Percentiles rank a stretch among this genome's conserved stretches.
These are phyloP conservation scores for Fomitopsis pinicola DNA, from an alignment of 1,284 basidiomycete species.

Conservation along the genomic window DNA sequence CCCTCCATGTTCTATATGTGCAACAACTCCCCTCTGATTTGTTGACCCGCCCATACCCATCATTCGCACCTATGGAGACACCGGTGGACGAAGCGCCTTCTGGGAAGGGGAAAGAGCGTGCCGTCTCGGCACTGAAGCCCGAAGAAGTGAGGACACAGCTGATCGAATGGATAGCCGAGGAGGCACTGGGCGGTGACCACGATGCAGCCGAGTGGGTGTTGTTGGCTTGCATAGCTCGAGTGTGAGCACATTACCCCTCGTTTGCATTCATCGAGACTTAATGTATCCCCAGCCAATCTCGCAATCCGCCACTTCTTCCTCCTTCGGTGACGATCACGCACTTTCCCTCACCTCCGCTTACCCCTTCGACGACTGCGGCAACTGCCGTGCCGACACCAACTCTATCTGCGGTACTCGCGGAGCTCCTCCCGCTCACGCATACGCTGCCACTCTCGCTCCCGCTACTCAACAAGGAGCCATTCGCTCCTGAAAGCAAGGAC, in stretches of 20 bases:
- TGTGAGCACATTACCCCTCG: slow-evolving; percentile 41
- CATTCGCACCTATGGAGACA: slow-evolving; percentile 1
- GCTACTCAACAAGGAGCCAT: slow-evolving; percentile 56
- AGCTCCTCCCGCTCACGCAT: slow-evolving; percentile 49
- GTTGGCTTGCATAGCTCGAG: slow-evolving; percentile 57
- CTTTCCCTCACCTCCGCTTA: slow-evolving; percentile 46
- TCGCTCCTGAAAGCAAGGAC: slow-evolving; percentile 64
- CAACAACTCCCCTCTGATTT: slow-evolving; percentile 36
- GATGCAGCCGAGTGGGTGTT: slow-evolving; percentile 79
- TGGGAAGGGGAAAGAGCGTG: slow-evolving; percentile 3
- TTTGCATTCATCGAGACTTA: slow-evolving; percentile 4
- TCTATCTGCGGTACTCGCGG: slow-evolving; percentile 47
- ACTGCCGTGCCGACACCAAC: slow-evolving; percentile 29
- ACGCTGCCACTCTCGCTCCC: slow-evolving; percentile 52
- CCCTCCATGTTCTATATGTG: slow-evolving; percentile 64
- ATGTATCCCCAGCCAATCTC: slow-evolving; percentile 51
- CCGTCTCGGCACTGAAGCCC: slow-evolving; percentile 3
- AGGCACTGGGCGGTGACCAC: slow-evolving; percentile 62
- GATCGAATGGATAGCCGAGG: slow-evolving; percentile 65
- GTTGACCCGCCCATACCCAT: slow-evolving; percentile 34
- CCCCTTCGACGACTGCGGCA: slow-evolving; percentile 13
- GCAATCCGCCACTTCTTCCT: slow-evolving; percentile 64
- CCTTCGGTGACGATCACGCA: slow-evolving; percentile 60
- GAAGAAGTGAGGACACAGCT: slow-evolving; percentile 43
- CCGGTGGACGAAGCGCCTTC: slow-evolving; percentile 5